Base-by-base conservation (phyloP, 2,329 filamentous ascomycete genomes). In the Calonectria hawksworthii region DNA sequence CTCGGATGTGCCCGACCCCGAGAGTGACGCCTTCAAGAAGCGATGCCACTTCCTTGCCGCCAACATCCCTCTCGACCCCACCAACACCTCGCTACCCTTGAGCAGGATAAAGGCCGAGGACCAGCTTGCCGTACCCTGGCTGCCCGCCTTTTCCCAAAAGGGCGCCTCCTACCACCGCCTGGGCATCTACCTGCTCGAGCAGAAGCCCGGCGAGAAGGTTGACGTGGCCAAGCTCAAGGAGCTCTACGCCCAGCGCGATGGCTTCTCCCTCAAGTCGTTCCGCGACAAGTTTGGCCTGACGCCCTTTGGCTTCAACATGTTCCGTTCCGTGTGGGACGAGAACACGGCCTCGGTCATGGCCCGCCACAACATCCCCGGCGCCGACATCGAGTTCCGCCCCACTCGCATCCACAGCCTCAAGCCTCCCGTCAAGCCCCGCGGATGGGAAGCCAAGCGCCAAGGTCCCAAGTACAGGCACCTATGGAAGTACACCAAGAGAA, bases 81-180 rank as follows among this genome's bases (percentile, higher is more conserved):
- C 86, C 67, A 90, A 85, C 38, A 90, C 90, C 9, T 91, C 90
- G 51, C 85, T 97, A 51, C 91, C 93, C n/a, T 89, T 98, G 23
- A 87, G 88, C 80, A 89, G 89, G 79, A 88, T 95, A 79, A 87
- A 90, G 72, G 85, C 87, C 76, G 88, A 91, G 26, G 87, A 89
- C 36, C 93, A 97, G 84, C 89, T 97, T 64, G 92, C 95, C 72
- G 87, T 92, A 4, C 93, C 95, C 2, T 99, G 96, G 95, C 88
- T 96, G 30, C 94, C 96, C 0, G 94, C 97, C 1, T 95, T 94
- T 83, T 93, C 95, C 0, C 94, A 98, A 83, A 98, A 97, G 88
- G 97, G 97, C 72, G 91, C 94, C 2, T 95, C 95, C 1, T 98
- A 99, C 87, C 97, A 99, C 86, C 94, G 97, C 68, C 89, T 99